Percentiles rank a stretch among this genome's conserved stretches.
Conservation (phyloP, 1,284 basidiomycete genomes). For the Athelia sp. region DNA sequence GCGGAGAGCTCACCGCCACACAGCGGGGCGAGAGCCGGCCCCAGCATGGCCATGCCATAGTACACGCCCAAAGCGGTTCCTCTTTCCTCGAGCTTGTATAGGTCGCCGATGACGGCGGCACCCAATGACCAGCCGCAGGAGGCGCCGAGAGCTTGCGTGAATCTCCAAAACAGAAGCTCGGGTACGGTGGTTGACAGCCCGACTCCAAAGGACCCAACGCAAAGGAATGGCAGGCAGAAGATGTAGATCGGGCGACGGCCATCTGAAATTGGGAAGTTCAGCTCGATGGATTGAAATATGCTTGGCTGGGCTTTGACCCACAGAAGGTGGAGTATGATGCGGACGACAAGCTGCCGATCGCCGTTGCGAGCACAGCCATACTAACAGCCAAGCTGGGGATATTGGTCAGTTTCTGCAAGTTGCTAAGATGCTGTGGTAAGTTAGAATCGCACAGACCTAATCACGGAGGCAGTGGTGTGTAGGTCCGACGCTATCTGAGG, state of each 20-base stretch:
- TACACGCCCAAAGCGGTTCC: slow-evolving; percentile 62
- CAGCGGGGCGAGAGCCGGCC: slow-evolving; percentile 39
- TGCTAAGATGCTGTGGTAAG: background rate
- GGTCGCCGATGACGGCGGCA: slow-evolving; percentile 59
- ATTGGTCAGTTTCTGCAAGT: slow-evolving; percentile 3
- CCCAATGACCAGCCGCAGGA: slow-evolving; percentile 53
- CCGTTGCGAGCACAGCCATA: slow-evolving; percentile 37
- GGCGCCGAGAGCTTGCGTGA: slow-evolving; percentile 60
- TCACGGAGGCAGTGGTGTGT: slow-evolving; percentile 43
- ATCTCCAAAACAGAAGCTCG: slow-evolving; percentile 53
- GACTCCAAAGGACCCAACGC: slow-evolving; percentile 58
- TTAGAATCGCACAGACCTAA: slow-evolving; percentile 38
- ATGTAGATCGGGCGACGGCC: slow-evolving; percentile 35
- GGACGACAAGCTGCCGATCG: slow-evolving; percentile 44
- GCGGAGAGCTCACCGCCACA: slow-evolving; percentile 21
- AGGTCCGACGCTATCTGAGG: slow-evolving; percentile 62
- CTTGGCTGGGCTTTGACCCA: slow-evolving; percentile 20
- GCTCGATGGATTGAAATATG: background rate
- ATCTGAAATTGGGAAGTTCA: background rate
- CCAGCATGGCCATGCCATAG: slow-evolving; percentile 30
- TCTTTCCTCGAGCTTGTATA: slow-evolving; percentile 57
- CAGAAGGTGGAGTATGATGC: slow-evolving; percentile 50
- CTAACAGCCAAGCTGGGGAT: slow-evolving; percentile 32
- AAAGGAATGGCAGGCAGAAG: slow-evolving; percentile 51
- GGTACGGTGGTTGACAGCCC: slow-evolving; percentile 40